Base-by-base conservation (phyloP, 139 green algal species). In the Tetratostichococcus sp. region DNA sequence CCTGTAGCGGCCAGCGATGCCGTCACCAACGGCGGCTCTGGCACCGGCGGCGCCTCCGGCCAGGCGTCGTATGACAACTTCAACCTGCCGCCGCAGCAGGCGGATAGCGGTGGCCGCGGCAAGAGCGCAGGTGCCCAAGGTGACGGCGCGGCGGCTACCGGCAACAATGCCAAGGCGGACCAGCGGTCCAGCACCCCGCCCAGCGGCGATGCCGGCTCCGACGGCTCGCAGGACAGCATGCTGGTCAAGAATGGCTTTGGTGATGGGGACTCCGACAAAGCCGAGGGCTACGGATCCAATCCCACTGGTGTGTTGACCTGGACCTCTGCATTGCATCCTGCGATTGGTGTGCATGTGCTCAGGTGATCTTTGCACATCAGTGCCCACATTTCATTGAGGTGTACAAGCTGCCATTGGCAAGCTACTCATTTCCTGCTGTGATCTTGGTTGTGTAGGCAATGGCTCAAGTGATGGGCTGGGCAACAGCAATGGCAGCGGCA, bases 381-480 rank as follows among this genome's bases (percentile, higher is more conserved):
- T n/a, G n/a, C n/a, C n/a, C n/a, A n/a, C n/a, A n/a, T n/a, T n/a
- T n/a, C n/a, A n/a, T n/a, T n/a, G n/a, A n/a, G n/a, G n/a, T n/a
- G n/a, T n/a, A n/a, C n/a, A n/a, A n/a, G n/a, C n/a, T n/a, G n/a
- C n/a, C n/a, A n/a, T n/a, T n/a, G n/a, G n/a, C n/a, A n/a, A n/a
- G n/a, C n/a, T n/a, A n/a, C n/a, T n/a, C n/a, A n/a, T n/a, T n/a
- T n/a, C n/a, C n/a, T n/a, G n/a, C n/a, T n/a, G n/a, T n/a, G n/a
- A n/a, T 50, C 39, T 21, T 50, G 11, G 8, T 6, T 50, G 11
- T 11, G 11, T 6, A 67, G 77, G 74, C 71, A 82, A 84, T 14
- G 79, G 65, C 42, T 77, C 73, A 30, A 72, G 73, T 31, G 76
- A 82, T 28, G 72, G 79, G 58, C 58, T 67, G 68, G 33, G 22